These are phyloP conservation scores for Epithele typhae DNA, from an alignment of 768 basidiomycete species.

Conservation along the genomic window DNA sequence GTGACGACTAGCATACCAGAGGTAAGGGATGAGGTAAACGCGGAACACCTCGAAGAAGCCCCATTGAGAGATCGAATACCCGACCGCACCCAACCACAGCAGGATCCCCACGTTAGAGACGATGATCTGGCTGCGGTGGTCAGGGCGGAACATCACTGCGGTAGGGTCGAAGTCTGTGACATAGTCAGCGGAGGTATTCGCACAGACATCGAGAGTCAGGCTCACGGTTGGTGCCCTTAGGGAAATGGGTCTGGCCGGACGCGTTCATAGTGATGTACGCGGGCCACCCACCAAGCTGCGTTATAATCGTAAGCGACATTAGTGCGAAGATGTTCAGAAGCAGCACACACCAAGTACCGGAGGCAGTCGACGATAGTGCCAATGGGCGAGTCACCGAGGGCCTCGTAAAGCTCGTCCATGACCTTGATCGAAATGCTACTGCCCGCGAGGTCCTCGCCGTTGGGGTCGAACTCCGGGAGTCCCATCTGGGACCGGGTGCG, in stretches of 20 bases:
- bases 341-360: constrained; percentile 52
- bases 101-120: constrained; percentile 80
- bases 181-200: background rate
- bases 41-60: constrained; percentile 73
- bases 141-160: constrained; percentile 78
- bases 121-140: constrained; percentile 73
- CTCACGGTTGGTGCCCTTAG: constrained; percentile 74
- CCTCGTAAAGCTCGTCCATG: constrained; percentile 74
- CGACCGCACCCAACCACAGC: constrained; percentile 62
- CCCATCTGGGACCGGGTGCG: constrained; percentile 74
- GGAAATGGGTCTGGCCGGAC: constrained; percentile 82
- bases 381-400: constrained; percentile 88
- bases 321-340: background rate
- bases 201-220: too few species aligned
- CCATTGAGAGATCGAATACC: constrained; percentile 49
- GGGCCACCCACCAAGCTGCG: constrained; percentile 84
- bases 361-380: constrained; percentile 51
- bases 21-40: constrained; percentile 83
- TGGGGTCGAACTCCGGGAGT: constrained; percentile 60
- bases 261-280: constrained; percentile 79
- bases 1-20: constrained; percentile 49
- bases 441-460: constrained; percentile 62
- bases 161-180: constrained; percentile 68
- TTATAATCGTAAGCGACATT: too few species aligned
- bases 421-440: constrained; percentile 63